Conservation (phyloP, 208 protist genomes). For the Crithidia bombi region DNA sequence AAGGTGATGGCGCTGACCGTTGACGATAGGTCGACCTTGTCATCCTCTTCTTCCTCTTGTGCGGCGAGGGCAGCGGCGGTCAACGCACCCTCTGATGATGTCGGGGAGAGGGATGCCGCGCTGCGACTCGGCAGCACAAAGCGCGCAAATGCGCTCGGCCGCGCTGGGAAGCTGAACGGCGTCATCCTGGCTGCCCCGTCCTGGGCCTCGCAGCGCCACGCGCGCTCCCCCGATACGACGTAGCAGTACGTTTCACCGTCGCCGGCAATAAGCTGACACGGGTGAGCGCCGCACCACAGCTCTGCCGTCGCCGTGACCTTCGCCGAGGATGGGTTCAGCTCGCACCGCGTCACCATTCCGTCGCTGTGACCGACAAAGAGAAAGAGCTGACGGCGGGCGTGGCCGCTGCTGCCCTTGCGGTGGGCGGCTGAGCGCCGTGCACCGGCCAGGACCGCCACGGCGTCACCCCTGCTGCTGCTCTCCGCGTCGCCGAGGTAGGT, state of each 20-base stretch:
- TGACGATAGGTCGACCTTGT: slow-evolving; percentile 7
- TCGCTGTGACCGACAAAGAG: slow-evolving; percentile 79
- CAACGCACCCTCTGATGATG: not conserved
- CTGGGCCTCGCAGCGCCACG: slow-evolving; percentile 73
- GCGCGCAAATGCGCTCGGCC: slow-evolving; percentile 60
- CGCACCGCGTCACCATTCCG: slow-evolving; percentile 69
- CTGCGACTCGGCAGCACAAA: slow-evolving; percentile 52
- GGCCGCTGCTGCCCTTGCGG: slow-evolving; percentile 6
- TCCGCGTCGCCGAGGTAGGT: slow-evolving; percentile 61
- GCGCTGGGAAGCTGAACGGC: slow-evolving; percentile 72
- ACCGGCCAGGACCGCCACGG: slow-evolving; percentile 14
- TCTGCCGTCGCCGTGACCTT: slow-evolving; percentile 56
- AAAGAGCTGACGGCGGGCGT: slow-evolving; percentile 47
- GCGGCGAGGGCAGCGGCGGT: slow-evolving; percentile 15
- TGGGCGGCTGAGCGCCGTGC: slow-evolving; percentile 1
- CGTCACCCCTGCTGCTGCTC: slow-evolving; percentile 9
- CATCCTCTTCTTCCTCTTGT: slow-evolving; percentile 17
- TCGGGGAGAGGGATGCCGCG: not conserved
- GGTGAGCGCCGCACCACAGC: slow-evolving; percentile 57
- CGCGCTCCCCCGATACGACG: slow-evolving; percentile 59
- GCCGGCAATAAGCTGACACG: slow-evolving; percentile 73
- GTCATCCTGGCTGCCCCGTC: slow-evolving; percentile 64
- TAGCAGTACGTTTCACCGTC: slow-evolving; percentile 80
- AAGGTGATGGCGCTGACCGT: slow-evolving; percentile 21
- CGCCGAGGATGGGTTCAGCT: slow-evolving; percentile 61